Base-by-base conservation (phyloP, 129 eudicot species). In the Glebionis coronaria region DNA sequence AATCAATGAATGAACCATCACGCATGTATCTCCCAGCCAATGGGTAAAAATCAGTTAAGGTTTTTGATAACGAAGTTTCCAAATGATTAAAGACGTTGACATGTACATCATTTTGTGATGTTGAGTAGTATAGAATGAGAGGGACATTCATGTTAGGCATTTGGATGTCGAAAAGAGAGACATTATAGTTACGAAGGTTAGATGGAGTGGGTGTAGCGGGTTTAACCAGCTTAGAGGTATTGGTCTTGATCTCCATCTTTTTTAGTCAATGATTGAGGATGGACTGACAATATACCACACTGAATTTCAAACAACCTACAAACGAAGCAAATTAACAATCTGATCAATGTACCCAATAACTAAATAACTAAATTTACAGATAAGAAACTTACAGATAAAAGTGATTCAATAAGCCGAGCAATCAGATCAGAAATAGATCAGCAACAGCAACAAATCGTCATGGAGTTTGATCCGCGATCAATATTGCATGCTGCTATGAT, bases 191-290 rank as follows among this genome's bases (percentile, higher is more conserved):
- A 21, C 45, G 58, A 27, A 78, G 78, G 55, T 42, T 4, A 2
- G 58, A 18, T 25, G 65, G 69, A 15, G 82, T 78, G 46, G 82
- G 82, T 21, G 28, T 66, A 15, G 31, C 59, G 53, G 82, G 82
- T 56, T 78, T 72, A 52, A 78, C 63, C 2, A 66, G 19, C 29
- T 65, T 74, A 18, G 68, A 63, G 20, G 20, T 18, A 23, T 4
- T 63, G 35, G 3, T 63, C 21, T 63, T 63, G 5, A 63, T 63
- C 38, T 63, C 68, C 68, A 63, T 62, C 0, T 19, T 18, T 63
- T 63, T 29, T 19, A 16, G 20, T 44, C 29, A 44, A 10, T 35
- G 42, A 35, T 35, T 35, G 9, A 7, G 42, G 42, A 35, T 1
- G 42, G 1, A 35, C 8, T 35, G 10, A 35, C 10, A 31, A 31